Percentiles rank a stretch among this genome's conserved stretches.
Conservation (phyloP, 2,329 filamentous ascomycete genomes). For the Fonsecaea pedrosoi region DNA sequence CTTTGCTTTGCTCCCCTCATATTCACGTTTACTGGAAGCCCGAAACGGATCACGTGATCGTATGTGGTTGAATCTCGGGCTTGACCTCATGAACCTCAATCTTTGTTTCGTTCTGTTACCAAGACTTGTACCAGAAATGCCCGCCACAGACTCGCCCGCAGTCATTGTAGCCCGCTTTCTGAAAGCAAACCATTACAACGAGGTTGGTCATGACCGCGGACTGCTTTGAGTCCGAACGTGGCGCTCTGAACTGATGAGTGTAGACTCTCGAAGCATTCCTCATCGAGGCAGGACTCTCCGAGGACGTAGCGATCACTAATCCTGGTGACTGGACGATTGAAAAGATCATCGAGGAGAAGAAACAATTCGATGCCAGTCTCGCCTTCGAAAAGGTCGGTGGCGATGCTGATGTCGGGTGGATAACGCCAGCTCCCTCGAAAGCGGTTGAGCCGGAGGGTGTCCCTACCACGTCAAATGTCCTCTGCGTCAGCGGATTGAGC, state of each 20-base stretch:
- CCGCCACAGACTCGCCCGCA: conserved; percentile 38
- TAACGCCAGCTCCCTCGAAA: conserved; percentile 45
- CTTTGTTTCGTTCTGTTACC: neutral
- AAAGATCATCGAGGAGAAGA: conserved; percentile 66
- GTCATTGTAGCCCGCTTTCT: conserved; percentile 53
- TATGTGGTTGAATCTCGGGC: neutral
- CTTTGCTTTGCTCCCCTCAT: neutral
- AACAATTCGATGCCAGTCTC: conserved; percentile 61
- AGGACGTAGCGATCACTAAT: conserved; percentile 54
- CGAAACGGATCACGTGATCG: conserved; percentile 4
- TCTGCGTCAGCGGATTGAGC: conserved; percentile 32
- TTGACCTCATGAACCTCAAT: neutral
- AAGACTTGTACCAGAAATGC: conserved; percentile 31
- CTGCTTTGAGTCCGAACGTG: neutral
- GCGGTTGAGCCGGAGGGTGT: conserved; percentile 32
- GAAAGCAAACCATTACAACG: conserved; percentile 50
- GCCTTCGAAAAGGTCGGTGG: conserved; percentile 63
- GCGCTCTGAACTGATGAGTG: neutral
- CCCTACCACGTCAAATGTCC: conserved; percentile 39
- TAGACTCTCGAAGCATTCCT: conserved; percentile 66
- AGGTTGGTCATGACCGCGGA: conserved; percentile 34
- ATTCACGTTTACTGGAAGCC: neutral
- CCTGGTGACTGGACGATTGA: conserved; percentile 62
- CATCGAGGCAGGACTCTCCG: conserved; percentile 60
- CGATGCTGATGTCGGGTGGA: conserved; percentile 54